These are phyloP conservation scores for Darksidea phi DNA, from an alignment of 495 filamentous ascomycete species.

Conservation along the genomic window DNA sequence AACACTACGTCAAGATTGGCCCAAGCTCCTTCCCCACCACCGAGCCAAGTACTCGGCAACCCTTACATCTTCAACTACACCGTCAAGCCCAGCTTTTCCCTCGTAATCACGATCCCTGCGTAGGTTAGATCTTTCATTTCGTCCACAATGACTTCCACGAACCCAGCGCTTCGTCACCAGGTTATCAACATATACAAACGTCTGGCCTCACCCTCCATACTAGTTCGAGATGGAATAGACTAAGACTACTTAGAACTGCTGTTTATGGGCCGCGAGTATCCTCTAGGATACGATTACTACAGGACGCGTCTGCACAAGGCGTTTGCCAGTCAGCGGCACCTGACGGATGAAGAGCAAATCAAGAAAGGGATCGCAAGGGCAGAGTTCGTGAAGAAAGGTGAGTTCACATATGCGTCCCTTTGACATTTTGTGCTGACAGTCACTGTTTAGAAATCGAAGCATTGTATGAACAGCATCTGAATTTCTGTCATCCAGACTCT, in stretches of 20 bases:
- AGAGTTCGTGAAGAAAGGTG: constrained; percentile 89
- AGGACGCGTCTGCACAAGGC: constrained; percentile 76
- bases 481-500: constrained; percentile 15
- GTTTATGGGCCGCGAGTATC: constrained; percentile 81
- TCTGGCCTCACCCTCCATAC: constrained; percentile 38
- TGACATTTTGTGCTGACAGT: constrained; percentile 9
- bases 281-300: constrained; percentile 83
- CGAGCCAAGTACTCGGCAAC: background rate
- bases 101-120: too few relatives aligned
- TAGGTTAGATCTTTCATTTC: background rate
- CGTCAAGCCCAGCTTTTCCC: too few relatives aligned
- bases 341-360: constrained; percentile 74
- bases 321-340: constrained; percentile 68
- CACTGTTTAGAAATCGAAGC: constrained; percentile 72
- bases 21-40: background rate
- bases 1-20: background rate
- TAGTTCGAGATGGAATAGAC: constrained; percentile 7
- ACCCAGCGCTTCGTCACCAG: constrained; percentile 61
- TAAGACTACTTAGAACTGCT: constrained; percentile 64
- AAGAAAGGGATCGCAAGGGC: constrained; percentile 70
- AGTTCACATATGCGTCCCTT: constrained; percentile 17
- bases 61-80: too few relatives aligned
- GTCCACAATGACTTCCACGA: constrained; percentile 44
- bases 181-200: constrained; percentile 93
- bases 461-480: constrained; percentile 58